phyloP scores from a whole-genome alignment of 2,329 filamentous ascomycete species.

The Trichoderma guizhouense region DNA sequence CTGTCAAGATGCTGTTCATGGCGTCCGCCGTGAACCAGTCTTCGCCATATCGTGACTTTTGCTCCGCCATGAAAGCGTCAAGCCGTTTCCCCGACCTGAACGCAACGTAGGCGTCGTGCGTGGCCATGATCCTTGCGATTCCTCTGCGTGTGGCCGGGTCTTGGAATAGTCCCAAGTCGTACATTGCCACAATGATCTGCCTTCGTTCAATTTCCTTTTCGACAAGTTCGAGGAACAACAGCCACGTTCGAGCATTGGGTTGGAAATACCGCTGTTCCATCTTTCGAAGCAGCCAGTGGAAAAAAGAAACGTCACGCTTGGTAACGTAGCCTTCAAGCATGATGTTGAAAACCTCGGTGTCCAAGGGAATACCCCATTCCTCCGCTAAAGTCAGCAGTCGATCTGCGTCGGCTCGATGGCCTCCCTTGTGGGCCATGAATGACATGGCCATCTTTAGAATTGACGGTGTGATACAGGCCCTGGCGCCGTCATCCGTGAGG shows the following conservation, averaged over 20 bases:
- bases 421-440: conserved; percentile 38
- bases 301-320: conserved; percentile 40
- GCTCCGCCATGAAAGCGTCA: conserved; percentile 38
- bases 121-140: conserved; percentile 43
- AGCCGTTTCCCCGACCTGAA: conserved; percentile 35
- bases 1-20: conserved; percentile 39
- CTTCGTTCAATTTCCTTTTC: conserved; percentile 55
- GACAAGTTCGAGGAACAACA: conserved; percentile 50
- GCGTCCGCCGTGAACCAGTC: conserved; percentile 42
- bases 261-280: conserved; percentile 40
- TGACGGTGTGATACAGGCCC: conserved; percentile 35
- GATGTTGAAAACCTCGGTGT: conserved; percentile 48
- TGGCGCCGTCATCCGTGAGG: conserved; percentile 37
- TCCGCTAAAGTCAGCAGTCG: conserved; percentile 38
- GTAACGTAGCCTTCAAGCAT: conserved; percentile 41
- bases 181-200: conserved; percentile 47
- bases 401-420: conserved; percentile 34
- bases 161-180: conserved; percentile 42
- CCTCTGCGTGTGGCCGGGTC: conserved; percentile 34
- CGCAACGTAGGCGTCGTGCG: conserved; percentile 42
- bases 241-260: conserved; percentile 47
- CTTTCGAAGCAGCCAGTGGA: conserved; percentile 37
- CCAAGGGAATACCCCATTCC: conserved; percentile 38
- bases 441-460: conserved; percentile 44
- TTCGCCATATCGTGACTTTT: conserved; percentile 43